A percentile compares a stretch with the other conserved stretches of the same genome.
Evolutionary conservation across 129 eudicot species (phyloP).

Genomic region (carrot (Daucus carota)): DNA sequence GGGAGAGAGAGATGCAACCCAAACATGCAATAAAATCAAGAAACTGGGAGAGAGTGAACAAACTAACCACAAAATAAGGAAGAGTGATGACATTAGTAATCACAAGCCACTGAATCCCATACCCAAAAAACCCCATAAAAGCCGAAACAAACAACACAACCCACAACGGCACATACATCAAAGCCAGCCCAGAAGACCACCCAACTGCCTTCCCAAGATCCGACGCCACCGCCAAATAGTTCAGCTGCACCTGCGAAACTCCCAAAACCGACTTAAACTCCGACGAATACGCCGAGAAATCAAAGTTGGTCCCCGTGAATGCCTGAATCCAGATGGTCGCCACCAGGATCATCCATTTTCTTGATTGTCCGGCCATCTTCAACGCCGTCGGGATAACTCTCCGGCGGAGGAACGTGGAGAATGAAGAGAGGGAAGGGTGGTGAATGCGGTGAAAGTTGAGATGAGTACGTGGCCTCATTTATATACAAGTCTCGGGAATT

Average conservation of each 20-base stretch:
- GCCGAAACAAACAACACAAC: conserved; percentile 68
- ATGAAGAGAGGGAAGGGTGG: not conserved
- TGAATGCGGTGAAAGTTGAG: not conserved
- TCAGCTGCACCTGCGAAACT: conserved; percentile 60
- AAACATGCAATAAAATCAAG: not conserved
- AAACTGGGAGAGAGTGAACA: not conserved
- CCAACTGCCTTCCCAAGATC: conserved; percentile 81
- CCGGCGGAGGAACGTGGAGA: not conserved
- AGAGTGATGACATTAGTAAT: conserved; percentile 31
- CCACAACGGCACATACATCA: conserved; percentile 61
- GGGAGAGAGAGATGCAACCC: not conserved
- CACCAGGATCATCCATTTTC: conserved; percentile 80
- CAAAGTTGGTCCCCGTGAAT: conserved; percentile 84
- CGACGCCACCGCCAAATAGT: conserved; percentile 76
- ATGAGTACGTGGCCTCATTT: conserved; percentile 1
- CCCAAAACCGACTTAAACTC: conserved; percentile 58
- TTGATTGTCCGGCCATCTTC: conserved; percentile 58
- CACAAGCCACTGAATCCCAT: conserved; percentile 78
- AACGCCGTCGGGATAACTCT: not conserved
- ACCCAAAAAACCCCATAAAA: conserved; percentile 66
- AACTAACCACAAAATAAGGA: conserved; percentile 74
- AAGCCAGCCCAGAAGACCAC: conserved; percentile 83
- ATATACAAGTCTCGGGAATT: not conserved
- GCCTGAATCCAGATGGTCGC: conserved; percentile 86
- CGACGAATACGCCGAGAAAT: conserved; percentile 93